A percentile compares a stretch with the other conserved stretches of the same genome.
phyloP scores from a whole-genome alignment of 1,284 basidiomycete genomes.

The Cutaneotrichosporon mucoides region DNA sequence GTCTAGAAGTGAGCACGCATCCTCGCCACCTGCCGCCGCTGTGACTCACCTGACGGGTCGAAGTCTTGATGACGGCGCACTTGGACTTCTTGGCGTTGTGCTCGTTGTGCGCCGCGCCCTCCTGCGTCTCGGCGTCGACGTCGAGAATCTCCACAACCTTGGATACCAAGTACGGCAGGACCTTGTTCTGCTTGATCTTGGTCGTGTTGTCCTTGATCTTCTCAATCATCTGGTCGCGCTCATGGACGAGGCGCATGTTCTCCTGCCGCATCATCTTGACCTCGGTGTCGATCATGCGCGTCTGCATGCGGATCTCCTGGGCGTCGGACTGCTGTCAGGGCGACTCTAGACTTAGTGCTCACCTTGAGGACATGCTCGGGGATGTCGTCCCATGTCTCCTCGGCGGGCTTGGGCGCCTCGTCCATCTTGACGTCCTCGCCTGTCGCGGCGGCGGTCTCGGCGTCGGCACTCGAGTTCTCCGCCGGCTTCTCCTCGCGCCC shows the following conservation, averaged over 20 bases:
- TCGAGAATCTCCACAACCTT: constrained; percentile 98
- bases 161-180: constrained; percentile 93
- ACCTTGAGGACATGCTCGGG: constrained; percentile 43
- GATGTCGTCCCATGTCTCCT: constrained; percentile 47
- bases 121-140: constrained; percentile 89
- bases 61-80: constrained; percentile 98
- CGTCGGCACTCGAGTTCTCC: constrained; percentile 12
- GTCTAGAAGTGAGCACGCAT: constrained; percentile 56
- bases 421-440: constrained; percentile 21
- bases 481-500: constrained; percentile 3
- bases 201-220: constrained; percentile 97
- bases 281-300: constrained; percentile 88
- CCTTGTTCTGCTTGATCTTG: constrained; percentile 99
- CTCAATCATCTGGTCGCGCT: constrained; percentile 93
- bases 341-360: not conserved
- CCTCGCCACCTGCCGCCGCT: not conserved
- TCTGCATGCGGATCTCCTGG: constrained; percentile 65
- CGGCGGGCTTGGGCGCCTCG: constrained; percentile 24
- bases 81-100: constrained; percentile 94
- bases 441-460: constrained; percentile 12
- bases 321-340: constrained; percentile 17
- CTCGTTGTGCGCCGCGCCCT: constrained; percentile 88
- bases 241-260: constrained; percentile 83
- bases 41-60: constrained; percentile 68
- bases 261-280: constrained; percentile 96